Evolutionary conservation across 192 early-diverging fungal genomes (phyloP).

Genomic region (Coemansia sp.): DNA sequence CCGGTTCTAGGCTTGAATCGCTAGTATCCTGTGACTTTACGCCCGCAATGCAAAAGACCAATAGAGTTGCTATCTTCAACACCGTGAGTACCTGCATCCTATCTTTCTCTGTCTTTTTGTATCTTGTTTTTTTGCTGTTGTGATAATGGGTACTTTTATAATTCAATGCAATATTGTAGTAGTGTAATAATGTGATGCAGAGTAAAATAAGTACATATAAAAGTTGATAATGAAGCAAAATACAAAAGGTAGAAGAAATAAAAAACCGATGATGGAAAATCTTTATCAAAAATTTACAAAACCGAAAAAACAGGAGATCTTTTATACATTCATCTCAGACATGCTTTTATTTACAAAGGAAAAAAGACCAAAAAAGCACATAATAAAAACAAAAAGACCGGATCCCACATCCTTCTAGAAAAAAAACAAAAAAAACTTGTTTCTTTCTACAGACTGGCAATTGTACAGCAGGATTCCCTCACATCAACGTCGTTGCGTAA

Average conservation of each 20-base stretch:
- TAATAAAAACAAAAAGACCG: not conserved
- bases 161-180: too few relatives aligned
- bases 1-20: not conserved
- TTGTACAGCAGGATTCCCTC: too few relatives aligned
- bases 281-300: not conserved
- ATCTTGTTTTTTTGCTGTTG: too few relatives aligned
- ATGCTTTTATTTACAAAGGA: too few relatives aligned
- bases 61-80: not conserved
- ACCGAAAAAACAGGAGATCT: not conserved
- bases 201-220: not conserved
- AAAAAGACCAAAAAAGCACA: not conserved
- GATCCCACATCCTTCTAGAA: too few relatives aligned
- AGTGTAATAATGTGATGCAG: too few relatives aligned
- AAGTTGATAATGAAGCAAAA: not conserved
- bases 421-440: too few relatives aligned
- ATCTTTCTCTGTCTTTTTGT: too few relatives aligned
- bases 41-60: not conserved
- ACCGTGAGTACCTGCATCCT: not conserved
- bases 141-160: too few relatives aligned
- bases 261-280: not conserved
- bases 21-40: slow-evolving; percentile 1
- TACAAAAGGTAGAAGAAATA: too few relatives aligned
- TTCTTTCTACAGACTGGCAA: too few relatives aligned
- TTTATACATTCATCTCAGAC: not conserved
- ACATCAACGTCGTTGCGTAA: too few relatives aligned